Evolutionary conservation across 75 land plant genomes (phyloP).

Genomic region (Cryptomeria japonica): DNA sequence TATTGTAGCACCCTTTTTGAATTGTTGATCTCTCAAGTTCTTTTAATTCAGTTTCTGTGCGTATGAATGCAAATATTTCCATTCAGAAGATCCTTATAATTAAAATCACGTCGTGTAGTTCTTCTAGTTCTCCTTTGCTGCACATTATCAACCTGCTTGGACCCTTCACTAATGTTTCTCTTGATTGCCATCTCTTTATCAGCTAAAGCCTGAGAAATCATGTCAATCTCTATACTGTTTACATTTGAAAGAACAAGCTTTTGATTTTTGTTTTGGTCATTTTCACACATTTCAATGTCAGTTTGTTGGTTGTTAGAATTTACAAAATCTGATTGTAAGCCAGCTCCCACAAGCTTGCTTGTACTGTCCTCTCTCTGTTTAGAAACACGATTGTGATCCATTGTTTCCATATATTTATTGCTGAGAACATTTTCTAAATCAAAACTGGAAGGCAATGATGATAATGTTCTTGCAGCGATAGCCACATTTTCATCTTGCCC

Average conservation of each 20-base stretch:
- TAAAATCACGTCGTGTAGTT: background rate
- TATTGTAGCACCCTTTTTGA: background rate
- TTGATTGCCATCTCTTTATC: background rate
- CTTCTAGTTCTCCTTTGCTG: conserved; percentile 15
- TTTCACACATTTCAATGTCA: background rate
- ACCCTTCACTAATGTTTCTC: background rate
- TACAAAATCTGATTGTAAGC: background rate
- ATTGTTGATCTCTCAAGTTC: background rate
- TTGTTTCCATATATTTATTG: conserved; percentile 1
- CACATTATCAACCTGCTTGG: background rate
- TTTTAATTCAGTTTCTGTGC: background rate
- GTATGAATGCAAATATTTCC: conserved; percentile 5
- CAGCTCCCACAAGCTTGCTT: background rate
- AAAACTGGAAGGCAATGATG: background rate
- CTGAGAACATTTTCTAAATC: background rate
- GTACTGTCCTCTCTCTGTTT: background rate
- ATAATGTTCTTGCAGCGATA: conserved; percentile 4
- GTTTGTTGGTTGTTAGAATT: background rate
- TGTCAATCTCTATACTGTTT: background rate
- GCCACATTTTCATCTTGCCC: conserved; percentile 2
- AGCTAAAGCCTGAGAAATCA: background rate
- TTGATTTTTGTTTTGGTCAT: background rate
- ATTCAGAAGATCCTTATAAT: conserved; percentile 1
- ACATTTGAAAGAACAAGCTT: background rate
- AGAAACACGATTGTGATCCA: background rate